phyloP scores from a whole-genome alignment of 1,284 basidiomycete genomes.

The Ceratobasidium sp. region DNA sequence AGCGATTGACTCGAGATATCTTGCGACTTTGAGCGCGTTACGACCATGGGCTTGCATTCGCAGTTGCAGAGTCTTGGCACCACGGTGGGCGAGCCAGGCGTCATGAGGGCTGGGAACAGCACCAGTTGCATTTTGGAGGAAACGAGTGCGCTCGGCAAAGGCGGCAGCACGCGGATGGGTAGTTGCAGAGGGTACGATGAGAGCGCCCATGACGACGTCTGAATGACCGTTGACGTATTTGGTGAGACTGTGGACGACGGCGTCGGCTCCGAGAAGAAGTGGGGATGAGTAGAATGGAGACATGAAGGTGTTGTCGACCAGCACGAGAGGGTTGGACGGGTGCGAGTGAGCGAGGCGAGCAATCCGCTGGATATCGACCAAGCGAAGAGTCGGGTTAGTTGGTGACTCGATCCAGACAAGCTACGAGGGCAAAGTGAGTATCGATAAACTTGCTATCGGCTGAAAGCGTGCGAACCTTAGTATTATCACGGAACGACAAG shows the following conservation, averaged over 20 bases:
- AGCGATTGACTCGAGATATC: conserved; percentile 71
- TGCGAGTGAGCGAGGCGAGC: conserved; percentile 71
- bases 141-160: conserved; percentile 74
- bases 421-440: conserved; percentile 60
- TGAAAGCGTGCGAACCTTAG: conserved; percentile 70
- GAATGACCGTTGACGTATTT: conserved; percentile 97
- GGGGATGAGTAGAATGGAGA: conserved; percentile 94
- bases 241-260: conserved; percentile 83
- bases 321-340: conserved; percentile 74
- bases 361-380: conserved; percentile 83
- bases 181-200: conserved; percentile 72
- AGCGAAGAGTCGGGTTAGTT: conserved; percentile 93
- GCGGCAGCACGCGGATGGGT: conserved; percentile 61
- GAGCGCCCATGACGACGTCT: conserved; percentile 89
- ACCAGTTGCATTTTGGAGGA: conserved; percentile 94
- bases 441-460: conserved; percentile 5
- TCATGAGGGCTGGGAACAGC: conserved; percentile 92
- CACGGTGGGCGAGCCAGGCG: conserved; percentile 91
- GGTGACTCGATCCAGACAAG: conserved; percentile 98
- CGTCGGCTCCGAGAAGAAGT: conserved; percentile 85
- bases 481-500: conserved; percentile 78
- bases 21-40: conserved; percentile 85
- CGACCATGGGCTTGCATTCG: conserved; percentile 90
- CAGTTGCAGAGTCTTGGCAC: conserved; percentile 90
- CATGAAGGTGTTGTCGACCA: conserved; percentile 94